Percentiles rank a stretch among this genome's conserved stretches.
These are phyloP conservation scores for Tylopilus subfusipes DNA, from an alignment of 768 basidiomycete species.

Conservation along the genomic window DNA sequence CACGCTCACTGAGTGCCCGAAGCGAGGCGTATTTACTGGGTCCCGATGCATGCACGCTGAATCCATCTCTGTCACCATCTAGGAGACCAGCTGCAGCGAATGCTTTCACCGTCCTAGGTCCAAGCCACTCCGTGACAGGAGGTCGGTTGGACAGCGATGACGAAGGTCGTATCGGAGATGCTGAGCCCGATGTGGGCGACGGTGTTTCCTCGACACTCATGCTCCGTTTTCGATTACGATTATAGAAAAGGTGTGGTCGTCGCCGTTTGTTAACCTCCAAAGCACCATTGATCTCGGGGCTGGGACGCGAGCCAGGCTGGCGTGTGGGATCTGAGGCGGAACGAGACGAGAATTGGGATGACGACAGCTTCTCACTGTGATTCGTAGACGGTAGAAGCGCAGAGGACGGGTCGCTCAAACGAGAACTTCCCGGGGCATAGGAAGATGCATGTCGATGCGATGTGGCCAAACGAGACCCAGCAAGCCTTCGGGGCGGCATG, in stretches of 20 bases:
- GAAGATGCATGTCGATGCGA: slow-evolving; percentile 24
- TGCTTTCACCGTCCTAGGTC: slow-evolving; percentile 67
- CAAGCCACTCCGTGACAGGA: slow-evolving; percentile 56
- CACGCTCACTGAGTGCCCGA: slow-evolving; percentile 22
- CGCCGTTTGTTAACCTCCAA: slow-evolving; percentile 29
- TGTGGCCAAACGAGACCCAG: slow-evolving; percentile 17
- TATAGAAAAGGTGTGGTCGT: slow-evolving; percentile 30
- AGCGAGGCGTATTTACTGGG: slow-evolving; percentile 21
- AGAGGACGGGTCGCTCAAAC: slow-evolving; percentile 1
- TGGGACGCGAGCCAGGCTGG: slow-evolving; percentile 18
- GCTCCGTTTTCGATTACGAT: slow-evolving; percentile 63
- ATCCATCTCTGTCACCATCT: slow-evolving; percentile 34
- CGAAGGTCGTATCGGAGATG: slow-evolving; percentile 32
- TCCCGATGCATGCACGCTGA: slow-evolving; percentile 13
- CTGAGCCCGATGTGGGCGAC: slow-evolving; percentile 23
- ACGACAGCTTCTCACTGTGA: slow-evolving; percentile 8
- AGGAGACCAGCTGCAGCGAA: slow-evolving; percentile 70
- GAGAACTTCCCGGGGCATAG: slow-evolving; percentile 18
- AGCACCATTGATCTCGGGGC: slow-evolving; percentile 18
- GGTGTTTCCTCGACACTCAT: slow-evolving; percentile 59
- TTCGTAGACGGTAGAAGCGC: slow-evolving; percentile 1
- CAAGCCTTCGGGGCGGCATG: slow-evolving; percentile 8
- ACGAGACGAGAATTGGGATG: slow-evolving; percentile 21
- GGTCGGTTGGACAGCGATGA: slow-evolving; percentile 38
- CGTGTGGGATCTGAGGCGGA: slow-evolving; percentile 25